Conservation (phyloP, 1,284 basidiomycete species). For the Malassezia slooffiae region DNA sequence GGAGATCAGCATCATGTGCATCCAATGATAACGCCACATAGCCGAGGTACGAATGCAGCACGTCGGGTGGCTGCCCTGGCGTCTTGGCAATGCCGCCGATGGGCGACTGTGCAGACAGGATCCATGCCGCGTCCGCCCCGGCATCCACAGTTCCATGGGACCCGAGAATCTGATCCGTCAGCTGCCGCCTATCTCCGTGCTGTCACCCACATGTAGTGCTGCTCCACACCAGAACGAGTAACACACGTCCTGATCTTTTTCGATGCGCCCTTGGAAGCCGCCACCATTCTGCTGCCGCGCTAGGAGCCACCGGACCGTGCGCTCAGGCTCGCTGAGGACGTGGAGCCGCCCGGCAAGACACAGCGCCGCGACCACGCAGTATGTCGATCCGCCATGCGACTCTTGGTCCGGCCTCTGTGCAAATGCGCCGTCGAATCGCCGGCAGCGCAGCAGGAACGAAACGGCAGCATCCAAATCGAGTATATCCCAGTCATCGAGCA, state of each 20-base stretch:
- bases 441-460: slow-evolving; percentile 52
- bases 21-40: slow-evolving; percentile 34
- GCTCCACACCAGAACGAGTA: slow-evolving; percentile 46
- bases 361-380: slow-evolving; percentile 72
- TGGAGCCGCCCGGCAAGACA: slow-evolving; percentile 49
- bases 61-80: slow-evolving; percentile 31
- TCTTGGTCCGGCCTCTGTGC: slow-evolving; percentile 70
- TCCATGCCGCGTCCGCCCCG: slow-evolving; percentile 20
- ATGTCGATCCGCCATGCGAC: slow-evolving; percentile 87
- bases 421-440: slow-evolving; percentile 74
- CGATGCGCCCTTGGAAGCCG: slow-evolving; percentile 13
- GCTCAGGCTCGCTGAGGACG: neutral
- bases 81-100: slow-evolving; percentile 39
- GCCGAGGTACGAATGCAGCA: slow-evolving; percentile 39
- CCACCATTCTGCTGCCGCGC: slow-evolving; percentile 11
- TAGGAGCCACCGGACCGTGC: slow-evolving; percentile 14
- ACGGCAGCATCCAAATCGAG: slow-evolving; percentile 58
- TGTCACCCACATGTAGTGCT: slow-evolving; percentile 16
- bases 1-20: slow-evolving; percentile 1
- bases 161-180: slow-evolving; percentile 20
- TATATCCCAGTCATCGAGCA: slow-evolving; percentile 68
- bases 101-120: slow-evolving; percentile 28
- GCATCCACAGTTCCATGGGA: slow-evolving; percentile 24
- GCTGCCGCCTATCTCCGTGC: neutral
- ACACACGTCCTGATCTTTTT: slow-evolving; percentile 27